Conservation (phyloP, 2,329 filamentous ascomycete genomes). For the Penicillium verrucosum region DNA sequence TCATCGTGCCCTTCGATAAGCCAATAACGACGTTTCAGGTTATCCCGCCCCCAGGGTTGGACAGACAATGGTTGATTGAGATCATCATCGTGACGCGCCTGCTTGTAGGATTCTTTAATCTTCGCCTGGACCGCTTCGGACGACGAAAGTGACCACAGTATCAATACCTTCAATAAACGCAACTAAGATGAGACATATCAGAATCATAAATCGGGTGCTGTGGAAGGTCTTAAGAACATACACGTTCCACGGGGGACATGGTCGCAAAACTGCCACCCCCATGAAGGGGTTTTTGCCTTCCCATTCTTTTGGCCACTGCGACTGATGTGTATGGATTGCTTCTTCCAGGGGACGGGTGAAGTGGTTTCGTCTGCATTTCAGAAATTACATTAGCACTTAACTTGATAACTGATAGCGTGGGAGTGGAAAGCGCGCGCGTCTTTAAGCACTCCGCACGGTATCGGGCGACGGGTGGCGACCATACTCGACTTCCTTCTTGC, state of each 20-base stretch:
- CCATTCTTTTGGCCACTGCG: conserved; percentile 87
- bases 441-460: conserved; percentile 9
- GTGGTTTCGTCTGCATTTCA: conserved; percentile 69
- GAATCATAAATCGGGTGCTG: neutral
- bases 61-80: conserved; percentile 84
- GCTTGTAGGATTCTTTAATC: conserved; percentile 85
- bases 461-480: conserved; percentile 40
- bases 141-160: conserved; percentile 84
- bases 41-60: conserved; percentile 85
- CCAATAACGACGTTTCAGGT: conserved; percentile 89
- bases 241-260: conserved; percentile 77
- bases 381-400: conserved; percentile 30
- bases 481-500: conserved; percentile 98
- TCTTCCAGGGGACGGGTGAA: conserved; percentile 93
- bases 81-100: conserved; percentile 73
- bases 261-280: conserved; percentile 76
- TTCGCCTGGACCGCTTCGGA: conserved; percentile 78
- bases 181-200: conserved; percentile 54
- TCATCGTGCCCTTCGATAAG: conserved; percentile 92
- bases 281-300: conserved; percentile 72
- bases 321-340: conserved; percentile 77
- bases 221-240: conserved; percentile 46
- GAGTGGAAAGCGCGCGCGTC: conserved; percentile 12
- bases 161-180: conserved; percentile 73
- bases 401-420: conserved; percentile 6